phyloP scores from a whole-genome alignment of 2,329 filamentous ascomycete genomes.

The Neocatenulostroma microsporum region DNA sequence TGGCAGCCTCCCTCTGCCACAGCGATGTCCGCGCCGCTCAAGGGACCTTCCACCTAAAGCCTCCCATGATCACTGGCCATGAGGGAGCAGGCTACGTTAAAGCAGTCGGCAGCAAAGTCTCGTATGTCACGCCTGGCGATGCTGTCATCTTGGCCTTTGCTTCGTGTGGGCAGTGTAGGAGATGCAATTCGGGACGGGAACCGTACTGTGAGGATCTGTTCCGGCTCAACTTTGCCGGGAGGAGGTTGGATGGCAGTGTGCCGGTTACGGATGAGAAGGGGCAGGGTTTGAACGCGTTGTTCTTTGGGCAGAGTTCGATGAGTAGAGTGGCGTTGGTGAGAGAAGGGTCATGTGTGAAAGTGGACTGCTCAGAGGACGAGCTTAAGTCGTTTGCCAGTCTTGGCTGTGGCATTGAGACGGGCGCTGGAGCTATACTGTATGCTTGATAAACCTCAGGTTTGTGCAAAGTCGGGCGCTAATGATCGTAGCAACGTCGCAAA shows the following conservation, averaged over 20 bases:
- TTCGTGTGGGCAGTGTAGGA: slow-evolving; percentile 13
- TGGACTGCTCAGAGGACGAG: slow-evolving; percentile 14
- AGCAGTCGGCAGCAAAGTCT: slow-evolving; percentile 9
- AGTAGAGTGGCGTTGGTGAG: slow-evolving; percentile 13
- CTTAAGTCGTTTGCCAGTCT: slow-evolving; percentile 15
- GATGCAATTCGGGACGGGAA: slow-evolving; percentile 10
- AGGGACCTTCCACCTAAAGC: slow-evolving; percentile 17
- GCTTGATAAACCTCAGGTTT: slow-evolving; percentile 3
- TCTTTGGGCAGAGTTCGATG: slow-evolving; percentile 20
- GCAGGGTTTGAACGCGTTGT: slow-evolving; percentile 12
- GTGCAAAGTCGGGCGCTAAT: neutral
- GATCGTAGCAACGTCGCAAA: slow-evolving; percentile 14
- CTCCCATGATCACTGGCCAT: slow-evolving; percentile 20
- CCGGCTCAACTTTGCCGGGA: slow-evolving; percentile 14
- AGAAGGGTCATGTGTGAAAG: slow-evolving; percentile 14
- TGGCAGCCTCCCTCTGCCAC: slow-evolving; percentile 17
- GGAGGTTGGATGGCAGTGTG: slow-evolving; percentile 4
- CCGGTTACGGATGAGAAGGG: slow-evolving; percentile 11
- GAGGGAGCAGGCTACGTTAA: slow-evolving; percentile 17
- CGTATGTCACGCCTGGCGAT: slow-evolving; percentile 12
- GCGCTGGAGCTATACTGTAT: slow-evolving; percentile 18
- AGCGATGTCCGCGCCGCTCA: slow-evolving; percentile 15
- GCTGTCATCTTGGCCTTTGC: slow-evolving; percentile 14
- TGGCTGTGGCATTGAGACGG: slow-evolving; percentile 20
- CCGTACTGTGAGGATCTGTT: slow-evolving; percentile 15